Evolutionary conservation across 805 yeast genomes (phyloP).

Genomic region (Zygosaccharomyces pseudorouxii): DNA sequence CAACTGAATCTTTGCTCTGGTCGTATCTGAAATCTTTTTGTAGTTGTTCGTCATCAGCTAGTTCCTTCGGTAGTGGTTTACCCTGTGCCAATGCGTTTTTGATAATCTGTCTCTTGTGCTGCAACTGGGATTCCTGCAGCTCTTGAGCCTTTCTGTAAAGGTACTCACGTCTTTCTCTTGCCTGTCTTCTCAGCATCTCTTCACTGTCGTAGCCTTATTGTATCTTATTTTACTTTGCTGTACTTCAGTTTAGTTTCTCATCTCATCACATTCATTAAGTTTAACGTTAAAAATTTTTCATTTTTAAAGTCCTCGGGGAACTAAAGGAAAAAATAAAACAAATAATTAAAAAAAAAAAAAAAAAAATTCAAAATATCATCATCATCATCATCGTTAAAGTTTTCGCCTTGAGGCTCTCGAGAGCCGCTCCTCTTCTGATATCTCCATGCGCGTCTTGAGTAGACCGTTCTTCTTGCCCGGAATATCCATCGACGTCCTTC

Average conservation of each 20-base stretch:
- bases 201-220: background rate
- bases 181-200: slow-evolving; percentile 77
- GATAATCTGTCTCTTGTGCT: slow-evolving; percentile 80
- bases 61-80: slow-evolving; percentile 80
- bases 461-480: slow-evolving; percentile 29
- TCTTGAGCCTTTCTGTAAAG: slow-evolving; percentile 84
- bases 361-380: background rate
- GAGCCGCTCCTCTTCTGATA: slow-evolving; percentile 30
- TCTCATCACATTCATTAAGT: slow-evolving; percentile 10
- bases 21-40: slow-evolving; percentile 84
- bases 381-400: slow-evolving; percentile 3
- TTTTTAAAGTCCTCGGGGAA: background rate
- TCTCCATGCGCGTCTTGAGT: slow-evolving; percentile 34
- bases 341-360: background rate
- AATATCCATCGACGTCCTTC: slow-evolving; percentile 34
- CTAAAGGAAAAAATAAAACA: background rate
- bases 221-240: background rate
- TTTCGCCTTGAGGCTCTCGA: slow-evolving; percentile 17
- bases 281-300: slow-evolving; percentile 4
- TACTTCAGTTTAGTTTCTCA: slow-evolving; percentile 3
- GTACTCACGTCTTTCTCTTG: slow-evolving; percentile 94
- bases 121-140: slow-evolving; percentile 80
- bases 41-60: slow-evolving; percentile 79
- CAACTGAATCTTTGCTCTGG: slow-evolving; percentile 55
- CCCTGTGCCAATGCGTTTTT: slow-evolving; percentile 89